Base-by-base conservation (phyloP, 805 yeast genomes). In the Candida orba region DNA sequence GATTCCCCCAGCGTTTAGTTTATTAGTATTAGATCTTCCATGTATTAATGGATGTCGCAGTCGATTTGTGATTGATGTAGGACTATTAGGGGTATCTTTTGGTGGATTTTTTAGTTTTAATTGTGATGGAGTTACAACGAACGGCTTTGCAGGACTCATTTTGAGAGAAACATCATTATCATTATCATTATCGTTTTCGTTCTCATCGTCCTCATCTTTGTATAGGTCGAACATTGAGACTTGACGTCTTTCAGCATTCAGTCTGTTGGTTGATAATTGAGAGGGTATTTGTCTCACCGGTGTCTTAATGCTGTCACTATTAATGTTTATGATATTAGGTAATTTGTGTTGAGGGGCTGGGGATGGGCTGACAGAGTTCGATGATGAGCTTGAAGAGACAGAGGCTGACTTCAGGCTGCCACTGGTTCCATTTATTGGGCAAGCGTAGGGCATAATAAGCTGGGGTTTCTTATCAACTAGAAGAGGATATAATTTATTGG, bases 361-460 rank as follows among this genome's bases (percentile, higher is more conserved):
- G 12, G 10, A 13, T 27, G 13, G 13, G 14, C 15, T 31, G 18
- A n/a, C 18, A 8, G 34, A 9, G 9, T 17, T 9, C 10, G 35
- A 2, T 4, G 35, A 8, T 4, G 42, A 18, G 27, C 17, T 36
- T 20, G 29, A 12, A 31, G 25, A 34, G 12, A 31, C 25, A 4
- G 39, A 12, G 2, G 39, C 13, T 2, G 29, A 14, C 42, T 43
- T 43, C 34, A 39, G 43, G 17, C 34, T 30, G 22, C 43, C 43
- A 14, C 27, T 33, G 13, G 46, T 39, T 25, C 60, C 60, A 41
- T 44, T 51, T 32, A 54, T 46, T 6, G 61, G 61, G 29, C 59
- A 52, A n/a, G 58, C 50, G 49, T 57, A 57, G 8, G 61, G 61
- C 61, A 57, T 57, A 6, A 15, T 12, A 4, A n/a, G 18, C 13